Evolutionary conservation across 2,329 filamentous ascomycete species (phyloP).

Genomic region (Magnaporthiopsis poae): DNA sequence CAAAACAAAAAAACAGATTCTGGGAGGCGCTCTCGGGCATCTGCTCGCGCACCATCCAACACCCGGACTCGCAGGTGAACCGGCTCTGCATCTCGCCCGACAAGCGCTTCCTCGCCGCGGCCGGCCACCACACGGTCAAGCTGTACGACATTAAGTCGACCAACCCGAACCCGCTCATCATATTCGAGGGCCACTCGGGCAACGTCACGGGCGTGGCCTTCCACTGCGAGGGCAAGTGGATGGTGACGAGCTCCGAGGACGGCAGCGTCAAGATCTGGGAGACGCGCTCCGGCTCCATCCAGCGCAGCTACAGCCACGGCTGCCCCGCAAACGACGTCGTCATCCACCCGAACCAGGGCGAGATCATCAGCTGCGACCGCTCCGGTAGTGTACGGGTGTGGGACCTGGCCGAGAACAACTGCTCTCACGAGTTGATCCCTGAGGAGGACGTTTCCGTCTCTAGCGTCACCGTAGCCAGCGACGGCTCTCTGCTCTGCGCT

Average conservation of each 20-base stretch:
- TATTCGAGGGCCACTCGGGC: conserved; percentile 88
- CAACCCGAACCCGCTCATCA: conserved; percentile 87
- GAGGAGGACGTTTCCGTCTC: conserved; percentile 90
- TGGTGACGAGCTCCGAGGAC: conserved; percentile 96
- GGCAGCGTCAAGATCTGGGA: conserved; percentile 97
- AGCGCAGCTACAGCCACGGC: conserved; percentile 86
- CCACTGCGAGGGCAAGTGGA: conserved; percentile 98
- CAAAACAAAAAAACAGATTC: conserved; percentile 49
- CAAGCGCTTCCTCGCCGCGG: conserved; percentile 88
- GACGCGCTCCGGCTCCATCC: conserved; percentile 72
- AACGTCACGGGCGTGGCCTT: conserved; percentile 96
- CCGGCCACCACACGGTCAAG: conserved; percentile 73
- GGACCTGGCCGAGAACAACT: conserved; percentile 95
- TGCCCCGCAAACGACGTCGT: conserved; percentile 92
- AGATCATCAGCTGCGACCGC: conserved; percentile 92
- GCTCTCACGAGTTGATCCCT: conserved; percentile 88
- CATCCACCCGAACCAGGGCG: conserved; percentile 98
- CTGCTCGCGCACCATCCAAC: conserved; percentile 93
- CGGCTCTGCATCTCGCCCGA: conserved; percentile 96
- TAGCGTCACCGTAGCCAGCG: conserved; percentile 89
- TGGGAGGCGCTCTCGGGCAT: conserved; percentile 98
- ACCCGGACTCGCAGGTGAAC: conserved; percentile 96
- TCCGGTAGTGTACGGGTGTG: conserved; percentile 88
- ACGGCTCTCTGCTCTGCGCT: conserved; percentile 84
- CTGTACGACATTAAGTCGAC: conserved; percentile 97